Percentiles rank a stretch among this genome's conserved stretches.
phyloP scores from a whole-genome alignment of 1,139 yeast species.

The Hansenula sp. region DNA sequence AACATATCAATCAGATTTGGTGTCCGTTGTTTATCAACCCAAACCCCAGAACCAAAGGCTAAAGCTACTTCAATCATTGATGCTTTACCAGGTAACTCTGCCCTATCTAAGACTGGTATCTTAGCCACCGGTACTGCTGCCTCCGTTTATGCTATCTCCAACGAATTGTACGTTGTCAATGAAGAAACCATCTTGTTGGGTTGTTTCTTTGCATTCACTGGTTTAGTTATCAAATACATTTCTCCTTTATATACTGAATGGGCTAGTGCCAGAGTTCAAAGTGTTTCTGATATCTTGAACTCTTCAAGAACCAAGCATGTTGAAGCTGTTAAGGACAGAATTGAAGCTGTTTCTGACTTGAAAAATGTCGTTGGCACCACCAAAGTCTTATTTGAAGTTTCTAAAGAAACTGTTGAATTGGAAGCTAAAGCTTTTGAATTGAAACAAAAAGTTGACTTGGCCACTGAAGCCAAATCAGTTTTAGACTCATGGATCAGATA shows the following conservation, averaged over 20 bases:
- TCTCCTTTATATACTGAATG: slow-evolving; percentile 95
- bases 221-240: slow-evolving; percentile 76
- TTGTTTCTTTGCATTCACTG: slow-evolving; percentile 75
- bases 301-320: slow-evolving; percentile 89
- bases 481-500: slow-evolving; percentile 99
- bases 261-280: slow-evolving; percentile 88
- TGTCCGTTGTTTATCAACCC: slow-evolving; percentile 60
- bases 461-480: slow-evolving; percentile 87
- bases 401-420: slow-evolving; percentile 93
- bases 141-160: slow-evolving; percentile 88
- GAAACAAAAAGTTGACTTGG: slow-evolving; percentile 86
- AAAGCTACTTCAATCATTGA: slow-evolving; percentile 89
- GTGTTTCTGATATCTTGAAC: slow-evolving; percentile 78
- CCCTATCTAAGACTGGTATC: slow-evolving; percentile 89
- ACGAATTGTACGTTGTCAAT: slow-evolving; percentile 87
- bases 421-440: slow-evolving; percentile 93
- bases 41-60: slow-evolving; percentile 77
- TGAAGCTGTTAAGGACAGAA: slow-evolving; percentile 89
- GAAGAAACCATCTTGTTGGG: slow-evolving; percentile 87
- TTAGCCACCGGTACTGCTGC: slow-evolving; percentile 96
- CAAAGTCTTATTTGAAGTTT: slow-evolving; percentile 84
- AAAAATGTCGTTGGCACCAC: slow-evolving; percentile 92
- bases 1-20: slow-evolving; percentile 46
- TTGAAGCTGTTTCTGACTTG: slow-evolving; percentile 80
- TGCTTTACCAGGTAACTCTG: slow-evolving; percentile 89